These are phyloP conservation scores for Kwoniella newhampshirensis DNA, from an alignment of 768 basidiomycete species.

Conservation along the genomic window DNA sequence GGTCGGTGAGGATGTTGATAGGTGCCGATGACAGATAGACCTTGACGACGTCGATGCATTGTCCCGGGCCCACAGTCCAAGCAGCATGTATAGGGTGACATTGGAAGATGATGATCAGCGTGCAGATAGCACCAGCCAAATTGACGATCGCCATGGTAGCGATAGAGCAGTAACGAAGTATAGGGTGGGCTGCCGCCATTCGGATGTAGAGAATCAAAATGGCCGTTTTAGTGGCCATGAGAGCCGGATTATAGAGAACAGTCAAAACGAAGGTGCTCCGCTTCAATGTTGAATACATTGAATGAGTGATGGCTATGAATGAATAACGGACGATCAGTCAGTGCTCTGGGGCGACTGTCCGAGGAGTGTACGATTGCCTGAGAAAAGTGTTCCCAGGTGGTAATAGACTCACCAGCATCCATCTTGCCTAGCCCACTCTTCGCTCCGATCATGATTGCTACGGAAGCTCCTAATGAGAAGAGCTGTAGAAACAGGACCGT, in stretches of 20 bases:
- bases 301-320: slow-evolving; percentile 20
- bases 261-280: slow-evolving; percentile 43
- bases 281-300: slow-evolving; percentile 18
- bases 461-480: slow-evolving; percentile 29
- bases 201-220: slow-evolving; percentile 40
- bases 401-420: slow-evolving; percentile 34
- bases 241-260: slow-evolving; percentile 47
- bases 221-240: slow-evolving; percentile 49
- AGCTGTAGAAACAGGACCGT: slow-evolving; percentile 2
- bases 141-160: slow-evolving; percentile 40
- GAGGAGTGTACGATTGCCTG: background rate
- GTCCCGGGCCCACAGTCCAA: slow-evolving; percentile 17
- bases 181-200: slow-evolving; percentile 35
- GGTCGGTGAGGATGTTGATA: slow-evolving; percentile 51
- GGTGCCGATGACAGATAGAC: slow-evolving; percentile 50
- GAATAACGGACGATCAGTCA: slow-evolving; percentile 3
- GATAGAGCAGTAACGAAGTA: slow-evolving; percentile 42
- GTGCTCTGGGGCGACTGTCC: background rate
- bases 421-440: slow-evolving; percentile 36
- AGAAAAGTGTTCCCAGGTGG: too few relatives aligned
- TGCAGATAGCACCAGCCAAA: slow-evolving; percentile 46
- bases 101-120: slow-evolving; percentile 49
- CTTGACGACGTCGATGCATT: slow-evolving; percentile 46
- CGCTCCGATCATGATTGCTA: slow-evolving; percentile 34
- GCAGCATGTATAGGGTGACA: slow-evolving; percentile 47